A percentile compares a stretch with the other conserved stretches of the same genome.
Conservation (phyloP, 495 filamentous ascomycete species). For the Melanomma pulvis-pyrius region DNA sequence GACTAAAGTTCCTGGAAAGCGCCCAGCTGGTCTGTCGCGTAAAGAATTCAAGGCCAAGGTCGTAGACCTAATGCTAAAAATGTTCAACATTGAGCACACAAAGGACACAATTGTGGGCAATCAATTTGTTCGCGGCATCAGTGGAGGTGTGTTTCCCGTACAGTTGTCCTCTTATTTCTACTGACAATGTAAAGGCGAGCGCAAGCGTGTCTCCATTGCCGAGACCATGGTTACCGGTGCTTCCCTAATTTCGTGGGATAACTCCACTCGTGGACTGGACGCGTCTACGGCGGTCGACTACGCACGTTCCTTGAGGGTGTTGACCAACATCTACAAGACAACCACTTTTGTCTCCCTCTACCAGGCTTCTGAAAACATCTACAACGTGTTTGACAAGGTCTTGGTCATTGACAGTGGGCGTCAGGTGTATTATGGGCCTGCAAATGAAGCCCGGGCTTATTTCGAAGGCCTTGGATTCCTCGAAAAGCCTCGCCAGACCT, state of each 20-base stretch:
- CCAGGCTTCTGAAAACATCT: slow-evolving; percentile 83
- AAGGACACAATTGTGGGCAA: slow-evolving; percentile 80
- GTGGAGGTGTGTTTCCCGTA: slow-evolving; percentile 58
- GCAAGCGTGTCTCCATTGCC: slow-evolving; percentile 76
- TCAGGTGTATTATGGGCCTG: slow-evolving; percentile 79
- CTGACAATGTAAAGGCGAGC: slow-evolving; percentile 50
- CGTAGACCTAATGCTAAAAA: slow-evolving; percentile 70
- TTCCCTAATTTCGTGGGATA: slow-evolving; percentile 78
- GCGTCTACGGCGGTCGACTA: slow-evolving; percentile 78
- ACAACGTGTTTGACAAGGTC: slow-evolving; percentile 85
- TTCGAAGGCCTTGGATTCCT: slow-evolving; percentile 82
- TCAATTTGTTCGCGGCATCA: slow-evolving; percentile 79
- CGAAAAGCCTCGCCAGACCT: slow-evolving; percentile 79
- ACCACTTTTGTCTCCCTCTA: slow-evolving; percentile 82
- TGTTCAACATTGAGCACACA: slow-evolving; percentile 89
- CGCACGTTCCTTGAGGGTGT: slow-evolving; percentile 71
- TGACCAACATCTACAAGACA: slow-evolving; percentile 78
- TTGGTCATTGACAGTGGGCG: slow-evolving; percentile 77
- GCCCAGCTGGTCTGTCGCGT: slow-evolving; percentile 66
- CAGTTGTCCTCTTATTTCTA: background rate
- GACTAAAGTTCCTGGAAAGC: slow-evolving; percentile 74
- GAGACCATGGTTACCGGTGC: slow-evolving; percentile 73
- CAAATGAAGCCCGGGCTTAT: slow-evolving; percentile 69
- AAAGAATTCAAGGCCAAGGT: slow-evolving; percentile 71
- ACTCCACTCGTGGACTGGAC: slow-evolving; percentile 81